phyloP scores from a whole-genome alignment of 1,139 yeast species.

The Debaryomycetaceae sp. region DNA sequence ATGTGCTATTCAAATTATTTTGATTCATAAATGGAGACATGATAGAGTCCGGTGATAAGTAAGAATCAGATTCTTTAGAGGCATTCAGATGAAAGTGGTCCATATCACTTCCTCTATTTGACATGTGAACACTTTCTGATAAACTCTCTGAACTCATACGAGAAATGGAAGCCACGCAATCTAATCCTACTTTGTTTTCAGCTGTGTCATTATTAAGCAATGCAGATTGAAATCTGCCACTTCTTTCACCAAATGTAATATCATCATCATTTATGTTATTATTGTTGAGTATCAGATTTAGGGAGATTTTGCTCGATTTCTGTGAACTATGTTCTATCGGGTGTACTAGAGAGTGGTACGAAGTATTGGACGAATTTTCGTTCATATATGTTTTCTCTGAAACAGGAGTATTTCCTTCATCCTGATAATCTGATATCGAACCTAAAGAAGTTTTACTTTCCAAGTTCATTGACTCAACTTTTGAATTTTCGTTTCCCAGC shows the following conservation, averaged over 20 bases:
- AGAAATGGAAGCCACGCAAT: not conserved
- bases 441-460: not conserved
- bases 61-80: slow-evolving; percentile 4
- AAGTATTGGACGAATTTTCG: not conserved
- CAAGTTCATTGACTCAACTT: not conserved
- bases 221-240: not conserved
- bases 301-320: not conserved
- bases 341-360: not conserved
- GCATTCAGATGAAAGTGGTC: not conserved
- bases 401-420: not conserved
- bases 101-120: not conserved
- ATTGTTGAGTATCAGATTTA: not conserved
- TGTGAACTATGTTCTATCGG: not conserved
- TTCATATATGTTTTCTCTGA: no score
- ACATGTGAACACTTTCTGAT: not conserved
- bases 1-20: slow-evolving; percentile 19
- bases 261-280: not conserved
- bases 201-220: not conserved
- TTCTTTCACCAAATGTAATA: not conserved
- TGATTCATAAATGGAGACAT: slow-evolving; percentile 16
- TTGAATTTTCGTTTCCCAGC: not conserved
- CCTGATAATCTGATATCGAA: not conserved
- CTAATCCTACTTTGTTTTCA: not conserved
- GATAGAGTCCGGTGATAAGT: slow-evolving; percentile 11
- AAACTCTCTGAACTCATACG: not conserved